Base-by-base conservation (phyloP, 2,329 filamentous ascomycete genomes). In the Xylariaceae sp. region DNA sequence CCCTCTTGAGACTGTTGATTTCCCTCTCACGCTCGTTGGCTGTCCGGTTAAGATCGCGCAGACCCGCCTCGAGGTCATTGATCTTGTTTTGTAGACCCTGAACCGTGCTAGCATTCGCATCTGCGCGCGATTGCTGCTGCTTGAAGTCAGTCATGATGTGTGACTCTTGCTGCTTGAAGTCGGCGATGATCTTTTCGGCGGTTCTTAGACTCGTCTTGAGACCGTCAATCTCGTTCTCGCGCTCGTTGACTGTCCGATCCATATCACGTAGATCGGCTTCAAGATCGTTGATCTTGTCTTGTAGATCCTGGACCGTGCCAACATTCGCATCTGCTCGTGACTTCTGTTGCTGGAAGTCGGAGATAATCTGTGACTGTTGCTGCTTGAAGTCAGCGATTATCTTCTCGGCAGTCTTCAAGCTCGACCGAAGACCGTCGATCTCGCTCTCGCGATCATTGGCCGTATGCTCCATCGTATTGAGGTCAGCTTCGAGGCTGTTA, bases 121-220 rank as follows among this genome's bases (percentile, higher is more conserved):
- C 42, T 45, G 42, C 42, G 3, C 42, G 42, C 6, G 42, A 45
- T 45, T 45, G 74, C 3, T 83, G 78, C 59, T 82, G 77, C 67
- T 89, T 83, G 1, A 88, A 74, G 47, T 83, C 82, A 1, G 78
- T 64, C 53, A 78, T 75, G 45, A 75, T 79, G 4, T 30, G 42
- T n/a, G 42, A 45, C n/a, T 45, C 74, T 3, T 83, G 78, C 59
- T 82, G 77, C 67, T 89, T 83, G 1, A 88, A 74, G 47, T 83
- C 82, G 1, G 78, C 64, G 53, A 78, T 75, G 45, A 75, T 79
- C 39, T 79, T 76, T 58, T 83, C 78, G 2, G 78, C 77, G 6
- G 37, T 42, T 4, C 9, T 42, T 13, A 42, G 13, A 9, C 11
- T 13, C 37, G 37, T 13, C 37, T 42, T 42, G 9, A 42, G 37